Percentiles rank a stretch among this genome's conserved stretches.
Conservation (phyloP, 2,329 filamentous ascomycete genomes). For the Neopestalotiopsis sp. region DNA sequence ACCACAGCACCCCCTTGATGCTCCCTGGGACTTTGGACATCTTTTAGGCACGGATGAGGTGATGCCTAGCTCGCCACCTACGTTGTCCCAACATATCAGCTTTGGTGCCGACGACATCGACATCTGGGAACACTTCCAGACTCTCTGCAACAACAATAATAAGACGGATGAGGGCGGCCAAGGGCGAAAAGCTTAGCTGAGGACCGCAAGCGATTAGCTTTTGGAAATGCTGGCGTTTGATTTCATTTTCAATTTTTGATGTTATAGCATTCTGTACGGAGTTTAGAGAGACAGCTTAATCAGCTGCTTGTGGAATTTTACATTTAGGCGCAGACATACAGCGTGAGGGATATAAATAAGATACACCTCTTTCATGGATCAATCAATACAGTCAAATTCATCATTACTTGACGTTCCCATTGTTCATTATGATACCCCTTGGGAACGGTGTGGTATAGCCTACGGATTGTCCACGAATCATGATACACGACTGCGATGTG, state of each 20-base stretch:
- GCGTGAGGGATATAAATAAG: not conserved
- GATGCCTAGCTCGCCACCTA: slow-evolving; percentile 55
- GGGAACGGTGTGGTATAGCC: too few relatives aligned
- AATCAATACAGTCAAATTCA: not conserved
- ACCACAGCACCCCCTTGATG: slow-evolving; percentile 30
- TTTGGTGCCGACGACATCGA: slow-evolving; percentile 22
- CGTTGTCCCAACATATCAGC: slow-evolving; percentile 29
- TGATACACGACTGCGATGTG: too few relatives aligned
- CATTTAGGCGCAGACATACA: not conserved
- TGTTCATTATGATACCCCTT: not conserved
- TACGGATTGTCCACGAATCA: too few relatives aligned
- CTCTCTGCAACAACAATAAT: not conserved
- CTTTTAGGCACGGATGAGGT: slow-evolving; percentile 52
- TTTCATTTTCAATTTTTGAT: not conserved
- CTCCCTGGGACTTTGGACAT: slow-evolving; percentile 51
- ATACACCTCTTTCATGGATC: not conserved
- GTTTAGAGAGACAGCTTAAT: slow-evolving; percentile 1
- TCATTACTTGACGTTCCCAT: too few relatives aligned
- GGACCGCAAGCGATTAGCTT: not conserved
- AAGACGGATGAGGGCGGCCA: not conserved
- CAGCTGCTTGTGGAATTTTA: not conserved
- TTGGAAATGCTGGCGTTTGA: not conserved
- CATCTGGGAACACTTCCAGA: slow-evolving; percentile 17
- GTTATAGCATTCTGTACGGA: not conserved
- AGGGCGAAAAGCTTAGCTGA: not conserved